Conservation (phyloP, 2,329 filamentous ascomycete genomes). For the Hypoxylon sp. region DNA sequence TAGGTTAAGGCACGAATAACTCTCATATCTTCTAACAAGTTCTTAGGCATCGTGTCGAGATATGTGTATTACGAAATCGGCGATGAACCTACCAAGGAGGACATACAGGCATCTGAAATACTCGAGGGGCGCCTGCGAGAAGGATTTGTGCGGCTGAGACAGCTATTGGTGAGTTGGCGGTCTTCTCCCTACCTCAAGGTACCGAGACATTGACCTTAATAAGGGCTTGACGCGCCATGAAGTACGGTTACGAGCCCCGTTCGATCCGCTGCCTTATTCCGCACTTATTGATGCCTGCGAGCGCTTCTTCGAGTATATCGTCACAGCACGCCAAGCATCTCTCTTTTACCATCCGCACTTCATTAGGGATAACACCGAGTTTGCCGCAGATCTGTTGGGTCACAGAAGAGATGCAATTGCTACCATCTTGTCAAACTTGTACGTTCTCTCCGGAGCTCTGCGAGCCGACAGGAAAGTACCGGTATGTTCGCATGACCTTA, state of each 20-base stretch:
- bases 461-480: constrained; percentile 59
- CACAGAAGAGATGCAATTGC: constrained; percentile 65
- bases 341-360: constrained; percentile 64
- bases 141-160: constrained; percentile 64
- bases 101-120: constrained; percentile 62
- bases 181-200: neutral
- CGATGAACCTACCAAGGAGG: constrained; percentile 58
- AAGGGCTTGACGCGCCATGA: constrained; percentile 64
- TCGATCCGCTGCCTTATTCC: constrained; percentile 64
- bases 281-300: constrained; percentile 64
- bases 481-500: constrained; percentile 43
- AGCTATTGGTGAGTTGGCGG: constrained; percentile 55
- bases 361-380: constrained; percentile 58
- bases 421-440: constrained; percentile 64
- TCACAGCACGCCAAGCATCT: constrained; percentile 64
- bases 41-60: constrained; percentile 57
- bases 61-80: constrained; percentile 67
- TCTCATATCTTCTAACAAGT: constrained; percentile 2
- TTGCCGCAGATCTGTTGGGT: constrained; percentile 57
- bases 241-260: constrained; percentile 64
- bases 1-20: constrained; percentile 36
- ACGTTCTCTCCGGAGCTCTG: constrained; percentile 64
- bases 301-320: constrained; percentile 66
- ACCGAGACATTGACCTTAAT: constrained; percentile 10
- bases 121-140: constrained; percentile 67